These are phyloP conservation scores for Xylaria digitata DNA, from an alignment of 2,329 filamentous ascomycete genomes.

Conservation along the genomic window DNA sequence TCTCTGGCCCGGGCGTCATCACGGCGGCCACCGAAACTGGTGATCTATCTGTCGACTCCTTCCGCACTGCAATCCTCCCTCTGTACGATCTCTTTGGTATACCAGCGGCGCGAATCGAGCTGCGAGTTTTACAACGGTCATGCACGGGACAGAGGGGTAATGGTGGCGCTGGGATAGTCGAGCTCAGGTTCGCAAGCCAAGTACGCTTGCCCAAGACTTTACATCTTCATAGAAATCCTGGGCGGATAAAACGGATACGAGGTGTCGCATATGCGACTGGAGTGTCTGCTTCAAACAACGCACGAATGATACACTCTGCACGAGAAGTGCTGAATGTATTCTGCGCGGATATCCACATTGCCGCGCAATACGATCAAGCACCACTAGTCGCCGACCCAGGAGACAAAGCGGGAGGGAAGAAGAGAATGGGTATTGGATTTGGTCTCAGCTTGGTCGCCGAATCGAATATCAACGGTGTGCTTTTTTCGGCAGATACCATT, in stretches of 20 bases:
- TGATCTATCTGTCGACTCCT: conserved; percentile 91
- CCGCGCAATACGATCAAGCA: conserved; percentile 78
- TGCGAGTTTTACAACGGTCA: conserved; percentile 82
- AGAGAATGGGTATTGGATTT: conserved; percentile 86
- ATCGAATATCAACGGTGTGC: conserved; percentile 80
- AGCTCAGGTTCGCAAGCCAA: conserved; percentile 92
- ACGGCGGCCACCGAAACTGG: conserved; percentile 85
- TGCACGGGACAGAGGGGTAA: conserved; percentile 79
- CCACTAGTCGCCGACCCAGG: conserved; percentile 64
- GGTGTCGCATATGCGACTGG: conserved; percentile 95
- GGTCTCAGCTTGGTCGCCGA: conserved; percentile 92
- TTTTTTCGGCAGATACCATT: conserved; percentile 88
- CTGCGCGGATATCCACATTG: conserved; percentile 90
- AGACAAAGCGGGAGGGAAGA: conserved; percentile 66
- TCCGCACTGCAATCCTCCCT: conserved; percentile 91
- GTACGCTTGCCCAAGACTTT: conserved; percentile 93
- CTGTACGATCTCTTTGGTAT: conserved; percentile 93
- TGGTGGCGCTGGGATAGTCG: conserved; percentile 91
- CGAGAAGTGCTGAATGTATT: conserved; percentile 88
- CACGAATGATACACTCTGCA: conserved; percentile 91
- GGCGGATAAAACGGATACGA: conserved; percentile 86
- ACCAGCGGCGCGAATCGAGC: conserved; percentile 79
- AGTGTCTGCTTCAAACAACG: conserved; percentile 92
- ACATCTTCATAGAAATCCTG: conserved; percentile 83
- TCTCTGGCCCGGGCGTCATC: conserved; percentile 91